Conservation (phyloP, 176 grass and related monocot species). For the Paspalum vaginatum region DNA sequence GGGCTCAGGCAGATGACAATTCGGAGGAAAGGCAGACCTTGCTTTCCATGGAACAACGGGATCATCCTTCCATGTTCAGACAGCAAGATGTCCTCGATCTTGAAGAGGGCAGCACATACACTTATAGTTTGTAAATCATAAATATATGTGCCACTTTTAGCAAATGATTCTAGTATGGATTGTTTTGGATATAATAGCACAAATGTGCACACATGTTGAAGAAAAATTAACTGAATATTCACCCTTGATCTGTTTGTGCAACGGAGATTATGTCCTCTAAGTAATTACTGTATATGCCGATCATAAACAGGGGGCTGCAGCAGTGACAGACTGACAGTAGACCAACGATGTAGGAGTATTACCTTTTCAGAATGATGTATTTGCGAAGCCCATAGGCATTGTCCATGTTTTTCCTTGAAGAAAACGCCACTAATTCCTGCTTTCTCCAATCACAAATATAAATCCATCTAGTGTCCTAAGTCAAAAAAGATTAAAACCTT, state of each 20-base stretch:
- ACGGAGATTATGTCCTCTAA: background rate
- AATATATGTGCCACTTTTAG: background rate
- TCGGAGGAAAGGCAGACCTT: constrained; percentile 44
- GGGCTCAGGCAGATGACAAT: constrained; percentile 20
- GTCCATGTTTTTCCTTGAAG: background rate
- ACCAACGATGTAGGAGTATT: too few relatives aligned
- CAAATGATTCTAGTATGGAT: background rate
- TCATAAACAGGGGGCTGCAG: background rate
- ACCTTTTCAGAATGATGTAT: background rate
- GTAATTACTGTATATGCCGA: background rate
- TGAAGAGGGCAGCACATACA: constrained; percentile 35
- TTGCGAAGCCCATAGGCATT: background rate
- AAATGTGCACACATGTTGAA: background rate
- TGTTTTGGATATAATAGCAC: background rate
- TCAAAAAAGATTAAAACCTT: too few relatives aligned
- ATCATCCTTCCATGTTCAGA: constrained; percentile 36
- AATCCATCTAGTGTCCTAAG: too few relatives aligned
- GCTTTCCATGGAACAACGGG: constrained; percentile 39
- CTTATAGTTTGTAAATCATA: constrained; percentile 24
- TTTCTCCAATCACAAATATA: too few relatives aligned
- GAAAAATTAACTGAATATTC: background rate
- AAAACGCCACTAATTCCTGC: background rate
- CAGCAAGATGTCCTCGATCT: constrained; percentile 42
- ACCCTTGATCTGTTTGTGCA: background rate
- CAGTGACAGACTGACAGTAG: too few relatives aligned